A percentile compares a stretch with the other conserved stretches of the same genome.
Evolutionary conservation across 2,329 filamentous ascomycete genomes (phyloP).

Genomic region (Alternaria consortialis): DNA sequence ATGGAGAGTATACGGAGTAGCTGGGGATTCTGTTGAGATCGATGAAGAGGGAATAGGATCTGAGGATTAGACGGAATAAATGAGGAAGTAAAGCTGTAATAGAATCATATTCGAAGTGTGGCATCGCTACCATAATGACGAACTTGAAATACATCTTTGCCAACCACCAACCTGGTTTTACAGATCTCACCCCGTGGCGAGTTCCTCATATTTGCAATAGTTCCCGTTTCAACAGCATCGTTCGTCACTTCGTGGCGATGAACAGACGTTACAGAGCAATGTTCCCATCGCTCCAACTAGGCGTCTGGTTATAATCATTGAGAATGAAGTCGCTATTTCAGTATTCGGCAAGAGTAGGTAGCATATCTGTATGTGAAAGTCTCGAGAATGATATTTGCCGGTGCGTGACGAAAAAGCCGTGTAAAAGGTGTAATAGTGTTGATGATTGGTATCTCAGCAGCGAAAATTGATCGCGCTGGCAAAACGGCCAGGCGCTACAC

Average conservation of each 20-base stretch:
- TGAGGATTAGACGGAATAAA: neutral
- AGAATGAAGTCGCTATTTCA: neutral
- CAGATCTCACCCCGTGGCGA: neutral
- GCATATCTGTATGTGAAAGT: neutral
- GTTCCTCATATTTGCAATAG: neutral
- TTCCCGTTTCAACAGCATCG: no score
- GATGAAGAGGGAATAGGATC: neutral
- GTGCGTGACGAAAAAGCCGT: neutral
- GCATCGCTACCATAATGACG: neutral
- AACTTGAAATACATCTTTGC: neutral
- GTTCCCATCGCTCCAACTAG: neutral
- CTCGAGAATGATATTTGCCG: neutral
- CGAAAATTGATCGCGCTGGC: neutral
- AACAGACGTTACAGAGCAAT: neutral
- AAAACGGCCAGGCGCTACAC: constrained; percentile 2
- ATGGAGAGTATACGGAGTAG: neutral
- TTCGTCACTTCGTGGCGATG: neutral
- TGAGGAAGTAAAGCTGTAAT: neutral
- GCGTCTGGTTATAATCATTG: neutral
- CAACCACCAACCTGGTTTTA: neutral
- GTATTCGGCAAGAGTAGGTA: neutral
- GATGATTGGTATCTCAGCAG: constrained; percentile 1
- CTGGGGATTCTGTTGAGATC: neutral
- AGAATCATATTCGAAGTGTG: neutral
- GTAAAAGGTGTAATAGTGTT: neutral